phyloP scores from a whole-genome alignment of 192 early-diverging fungal species.

The Globomyces pollinis-pini region DNA sequence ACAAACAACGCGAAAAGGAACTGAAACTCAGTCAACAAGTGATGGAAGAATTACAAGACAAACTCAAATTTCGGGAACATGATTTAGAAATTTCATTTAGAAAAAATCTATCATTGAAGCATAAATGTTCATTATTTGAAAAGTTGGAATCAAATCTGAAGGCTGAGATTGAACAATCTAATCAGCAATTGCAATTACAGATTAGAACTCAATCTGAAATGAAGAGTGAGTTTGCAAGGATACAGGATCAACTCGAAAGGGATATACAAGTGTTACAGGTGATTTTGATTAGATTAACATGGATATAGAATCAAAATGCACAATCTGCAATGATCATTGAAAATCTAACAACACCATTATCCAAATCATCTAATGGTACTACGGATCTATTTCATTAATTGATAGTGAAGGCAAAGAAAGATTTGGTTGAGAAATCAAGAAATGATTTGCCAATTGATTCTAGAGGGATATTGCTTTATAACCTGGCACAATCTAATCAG shows the following conservation, averaged over 20 bases:
- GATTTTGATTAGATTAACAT: not conserved
- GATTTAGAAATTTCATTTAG: conserved; percentile 38
- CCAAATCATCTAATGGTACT: too few species aligned
- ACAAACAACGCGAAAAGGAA: conserved; percentile 19
- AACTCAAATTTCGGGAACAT: conserved; percentile 41
- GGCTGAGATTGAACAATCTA: conserved; percentile 13
- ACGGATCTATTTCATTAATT: too few species aligned
- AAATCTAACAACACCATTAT: too few species aligned
- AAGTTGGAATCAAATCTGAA: conserved; percentile 21
- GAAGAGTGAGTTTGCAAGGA: conserved; percentile 2
- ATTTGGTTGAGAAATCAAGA: too few species aligned
- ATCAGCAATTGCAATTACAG: conserved; percentile 17
- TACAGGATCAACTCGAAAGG: conserved; percentile 21
- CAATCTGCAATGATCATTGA: conserved; percentile 37
- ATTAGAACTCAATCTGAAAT: not conserved
- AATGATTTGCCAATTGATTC: conserved; percentile 33
- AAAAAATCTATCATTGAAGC: conserved; percentile 41
- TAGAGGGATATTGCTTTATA: conserved; percentile 32
- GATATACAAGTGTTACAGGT: conserved; percentile 34
- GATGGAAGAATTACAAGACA: conserved; percentile 27
- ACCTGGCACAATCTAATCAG: conserved; percentile 34
- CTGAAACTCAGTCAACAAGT: conserved; percentile 20
- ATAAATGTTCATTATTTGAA: conserved; percentile 6
- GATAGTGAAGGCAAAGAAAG: too few species aligned
- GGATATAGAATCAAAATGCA: not conserved